Evolutionary conservation across 169 alveolate species (phyloP), one percentile per base, ranked within the genome.

Genomic region (Plasmodium fragile): DNA sequence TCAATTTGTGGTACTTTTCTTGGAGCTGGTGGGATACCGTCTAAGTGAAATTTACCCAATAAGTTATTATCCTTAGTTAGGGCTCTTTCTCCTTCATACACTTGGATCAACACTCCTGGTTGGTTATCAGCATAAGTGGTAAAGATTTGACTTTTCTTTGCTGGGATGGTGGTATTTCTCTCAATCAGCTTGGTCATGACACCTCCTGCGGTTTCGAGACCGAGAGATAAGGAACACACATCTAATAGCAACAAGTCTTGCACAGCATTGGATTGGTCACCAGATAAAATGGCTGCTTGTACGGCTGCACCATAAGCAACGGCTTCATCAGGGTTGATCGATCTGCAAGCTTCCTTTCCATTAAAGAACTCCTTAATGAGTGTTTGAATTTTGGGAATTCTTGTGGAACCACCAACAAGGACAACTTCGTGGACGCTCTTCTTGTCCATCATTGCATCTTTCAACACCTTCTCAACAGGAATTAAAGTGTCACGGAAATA

Each of bases 11-110:
- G 99, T 7, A 98, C 99, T 45, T 99, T 99, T 71, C 99, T 98
- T n/a, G 99, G 99, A 16, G 99, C 99, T 2, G 99, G 99, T 28
- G 99, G 99, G 82, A 99, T 98, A 34, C 99, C 99, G 80, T 98
- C 99, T 79, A 98, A 95, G 95, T 98, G 98, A 99, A 98, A 98
- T 96, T 98, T 97, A 81, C 99, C 99, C 87, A 99, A 97, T 55
- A 98, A 93, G 93, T 99, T 98, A 97, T 98, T 98, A 96, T 98
- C 99, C 97, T 98, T 98, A 70, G 99, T 98, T 98, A 98, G 95
- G 73, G 99, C 98, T 97, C 99, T 97, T 93, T 98, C 99, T 79
- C 99, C 99, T 96, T 99, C 99, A 96, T 93, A 98, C 71, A 98
- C 99, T 96, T 98, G 98, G 92, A 98, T 98, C 94, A 98, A 92